Evolutionary conservation across 352 stramenopile genomes (phyloP), one percentile per base, ranked within the genome.

Genomic region (Phytophthora colocasiae): DNA sequence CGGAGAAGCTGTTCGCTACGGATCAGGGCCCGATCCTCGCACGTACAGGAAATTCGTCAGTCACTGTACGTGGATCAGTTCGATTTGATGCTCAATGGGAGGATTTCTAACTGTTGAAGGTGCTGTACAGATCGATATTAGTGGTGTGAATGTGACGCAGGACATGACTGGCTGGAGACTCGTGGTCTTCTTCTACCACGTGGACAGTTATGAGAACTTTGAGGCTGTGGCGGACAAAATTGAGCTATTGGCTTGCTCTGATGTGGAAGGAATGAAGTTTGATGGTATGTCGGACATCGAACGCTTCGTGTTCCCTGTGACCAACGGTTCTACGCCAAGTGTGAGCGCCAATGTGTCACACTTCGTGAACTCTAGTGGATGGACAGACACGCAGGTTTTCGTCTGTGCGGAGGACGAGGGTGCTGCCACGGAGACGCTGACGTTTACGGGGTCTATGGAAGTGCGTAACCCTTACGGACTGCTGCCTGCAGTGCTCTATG

Each of bases 1-100:
- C 87, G 7, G 87, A 96, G 68, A 96, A 96, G 70, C 83, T 96
- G 49, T 96, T 96, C 64, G 87, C 83, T 15, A 90, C 77, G 5
- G 63, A 96, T 57, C 58, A 85, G 6, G 87, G 87, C 0, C 87
- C 87, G 0, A 69, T 96, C 19, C 71, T 96, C 40, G 81, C 83
- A 39, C 77, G 78, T 59, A 52, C 53, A 0, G 87, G 87, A 47
- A 83, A 92, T 53, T 91, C 87, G 10, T 85, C 71, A 1, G 71
- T 95, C 66, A 77, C 77, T 49, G 81, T 90, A 73, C 48, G 69
- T 62, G 17, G 38, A 31, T 40, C 12, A 1, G 8, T 11, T 43
- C 4, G n/a, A 43, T n/a, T 22, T 43, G 22, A 17, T 43, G 15
- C 10, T 4, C 22, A 22, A 22, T 22, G 24, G 34, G 17, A 6